A percentile compares a stretch with the other conserved stretches of the same genome.
Conservation (phyloP, 495 filamentous ascomycete genomes). For the Darksidea phi region DNA sequence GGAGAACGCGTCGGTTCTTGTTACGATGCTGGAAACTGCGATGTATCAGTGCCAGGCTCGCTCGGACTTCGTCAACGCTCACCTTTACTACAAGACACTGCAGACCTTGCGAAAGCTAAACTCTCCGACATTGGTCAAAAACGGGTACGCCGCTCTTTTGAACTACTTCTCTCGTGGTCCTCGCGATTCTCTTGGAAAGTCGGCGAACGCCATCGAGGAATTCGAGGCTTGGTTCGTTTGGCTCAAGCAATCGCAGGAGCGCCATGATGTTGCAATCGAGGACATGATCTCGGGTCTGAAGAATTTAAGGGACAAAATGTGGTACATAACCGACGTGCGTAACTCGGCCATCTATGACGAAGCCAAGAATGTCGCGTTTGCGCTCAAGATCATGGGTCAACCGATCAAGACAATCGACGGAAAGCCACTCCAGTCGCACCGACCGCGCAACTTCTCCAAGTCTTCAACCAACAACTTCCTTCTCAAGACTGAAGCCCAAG, state of each 20-base stretch:
- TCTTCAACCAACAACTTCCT: constrained; percentile 67
- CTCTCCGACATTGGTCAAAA: constrained; percentile 60
- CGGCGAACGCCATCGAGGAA: constrained; percentile 65
- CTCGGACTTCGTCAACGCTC: constrained; percentile 68
- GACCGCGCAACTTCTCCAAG: constrained; percentile 49
- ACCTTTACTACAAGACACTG: constrained; percentile 67
- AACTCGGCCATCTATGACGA: constrained; percentile 90
- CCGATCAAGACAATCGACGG: constrained; percentile 51
- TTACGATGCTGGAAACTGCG: constrained; percentile 68
- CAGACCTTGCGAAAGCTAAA: constrained; percentile 61
- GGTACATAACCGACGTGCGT: constrained; percentile 95
- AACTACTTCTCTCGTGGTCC: constrained; percentile 68
- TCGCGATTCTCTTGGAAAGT: constrained; percentile 64
- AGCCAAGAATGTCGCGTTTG: constrained; percentile 79
- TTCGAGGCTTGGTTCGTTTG: constrained; percentile 75
- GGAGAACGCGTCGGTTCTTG: constrained; percentile 52
- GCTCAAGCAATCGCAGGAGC: constrained; percentile 70
- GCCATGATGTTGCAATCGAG: constrained; percentile 63
- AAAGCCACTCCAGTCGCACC: constrained; percentile 48
- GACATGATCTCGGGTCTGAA: constrained; percentile 66
- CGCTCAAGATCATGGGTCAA: constrained; percentile 86
- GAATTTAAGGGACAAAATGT: constrained; percentile 89
- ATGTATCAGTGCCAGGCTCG: constrained; percentile 64
- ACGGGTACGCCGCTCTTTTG: constrained; percentile 66
- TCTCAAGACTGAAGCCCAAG: constrained; percentile 79